These are phyloP conservation scores for Penicillium carneum DNA, from an alignment of 2,329 filamentous ascomycete species.

Conservation along the genomic window DNA sequence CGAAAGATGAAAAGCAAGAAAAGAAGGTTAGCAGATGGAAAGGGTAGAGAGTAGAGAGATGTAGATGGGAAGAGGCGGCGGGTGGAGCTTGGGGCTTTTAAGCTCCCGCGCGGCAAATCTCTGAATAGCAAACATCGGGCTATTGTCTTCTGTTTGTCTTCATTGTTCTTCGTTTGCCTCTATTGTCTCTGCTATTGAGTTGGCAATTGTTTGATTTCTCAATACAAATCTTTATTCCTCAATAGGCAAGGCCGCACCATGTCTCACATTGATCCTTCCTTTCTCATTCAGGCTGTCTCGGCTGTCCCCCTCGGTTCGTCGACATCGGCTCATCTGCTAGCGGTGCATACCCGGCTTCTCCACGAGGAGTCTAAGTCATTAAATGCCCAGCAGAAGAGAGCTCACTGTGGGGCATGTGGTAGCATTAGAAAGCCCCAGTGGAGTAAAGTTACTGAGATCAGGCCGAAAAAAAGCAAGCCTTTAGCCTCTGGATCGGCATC, in stretches of 20 bases:
- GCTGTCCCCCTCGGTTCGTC: slow-evolving; percentile 46
- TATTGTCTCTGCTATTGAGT: background rate
- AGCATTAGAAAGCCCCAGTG: slow-evolving; percentile 43
- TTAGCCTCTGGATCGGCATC: slow-evolving; percentile 21
- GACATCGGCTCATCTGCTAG: slow-evolving; percentile 52
- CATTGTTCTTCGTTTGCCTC: slow-evolving; percentile 4
- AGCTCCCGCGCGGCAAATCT: slow-evolving; percentile 22
- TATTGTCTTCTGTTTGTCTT: background rate
- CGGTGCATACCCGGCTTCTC: slow-evolving; percentile 47
- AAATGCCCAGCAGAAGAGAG: slow-evolving; percentile 42
- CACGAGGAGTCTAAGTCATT: slow-evolving; percentile 46
- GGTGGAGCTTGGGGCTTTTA: slow-evolving; percentile 18
- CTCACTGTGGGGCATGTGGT: slow-evolving; percentile 53
- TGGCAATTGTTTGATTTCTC: background rate
- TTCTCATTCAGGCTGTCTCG: slow-evolving; percentile 48
- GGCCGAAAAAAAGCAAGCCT: slow-evolving; percentile 26
- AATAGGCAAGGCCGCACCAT: slow-evolving; percentile 32
- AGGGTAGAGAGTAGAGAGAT: slow-evolving; percentile 14
- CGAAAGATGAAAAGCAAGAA: background rate
- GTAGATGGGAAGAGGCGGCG: slow-evolving; percentile 19
- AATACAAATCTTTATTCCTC: background rate
- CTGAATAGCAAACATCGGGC: slow-evolving; percentile 2
- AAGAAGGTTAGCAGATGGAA: slow-evolving; percentile 7
- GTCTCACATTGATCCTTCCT: slow-evolving; percentile 39
- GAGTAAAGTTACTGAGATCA: slow-evolving; percentile 42